Conservation (phyloP, 2,329 filamentous ascomycete species). For the Falciphora oryzae region DNA sequence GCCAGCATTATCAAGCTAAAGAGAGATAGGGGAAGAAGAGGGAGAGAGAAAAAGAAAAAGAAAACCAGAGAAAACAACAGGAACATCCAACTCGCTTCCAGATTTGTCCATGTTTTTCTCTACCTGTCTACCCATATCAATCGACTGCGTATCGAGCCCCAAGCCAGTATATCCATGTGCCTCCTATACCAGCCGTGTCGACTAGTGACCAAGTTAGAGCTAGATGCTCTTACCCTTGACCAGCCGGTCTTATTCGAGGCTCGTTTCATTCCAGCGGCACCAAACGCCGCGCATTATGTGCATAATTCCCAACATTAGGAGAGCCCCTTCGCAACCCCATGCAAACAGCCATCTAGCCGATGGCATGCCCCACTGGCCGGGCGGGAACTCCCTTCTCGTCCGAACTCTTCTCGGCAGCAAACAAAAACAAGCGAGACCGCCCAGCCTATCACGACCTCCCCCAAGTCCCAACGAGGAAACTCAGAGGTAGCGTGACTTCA, state of each 20-base stretch:
- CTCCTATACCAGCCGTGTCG: background rate
- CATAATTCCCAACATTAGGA: background rate
- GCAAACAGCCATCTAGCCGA: too few species aligned
- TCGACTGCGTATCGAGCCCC: too few species aligned
- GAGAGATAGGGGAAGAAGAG: too few species aligned
- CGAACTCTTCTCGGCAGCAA: too few species aligned
- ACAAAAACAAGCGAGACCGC: too few species aligned
- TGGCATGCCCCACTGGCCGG: too few species aligned
- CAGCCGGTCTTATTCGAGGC: background rate
- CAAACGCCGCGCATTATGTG: conserved; percentile 1
- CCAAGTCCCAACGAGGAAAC: too few species aligned
- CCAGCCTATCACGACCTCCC: too few species aligned
- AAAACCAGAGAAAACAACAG: background rate
- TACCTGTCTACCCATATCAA: background rate
- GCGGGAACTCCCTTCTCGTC: too few species aligned
- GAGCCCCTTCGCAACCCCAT: background rate
- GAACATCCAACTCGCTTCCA: conserved; percentile 1
- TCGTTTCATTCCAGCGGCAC: background rate
- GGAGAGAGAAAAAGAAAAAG: too few species aligned
- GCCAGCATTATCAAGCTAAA: too few species aligned
- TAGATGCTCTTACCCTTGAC: background rate
- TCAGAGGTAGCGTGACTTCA: conserved; percentile 69
- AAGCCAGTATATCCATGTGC: too few species aligned
- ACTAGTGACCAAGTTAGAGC: background rate
- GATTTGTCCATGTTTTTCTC: conserved; percentile 3